phyloP scores from a whole-genome alignment of 2,329 filamentous ascomycete species.

The Calonectria ilicicola region DNA sequence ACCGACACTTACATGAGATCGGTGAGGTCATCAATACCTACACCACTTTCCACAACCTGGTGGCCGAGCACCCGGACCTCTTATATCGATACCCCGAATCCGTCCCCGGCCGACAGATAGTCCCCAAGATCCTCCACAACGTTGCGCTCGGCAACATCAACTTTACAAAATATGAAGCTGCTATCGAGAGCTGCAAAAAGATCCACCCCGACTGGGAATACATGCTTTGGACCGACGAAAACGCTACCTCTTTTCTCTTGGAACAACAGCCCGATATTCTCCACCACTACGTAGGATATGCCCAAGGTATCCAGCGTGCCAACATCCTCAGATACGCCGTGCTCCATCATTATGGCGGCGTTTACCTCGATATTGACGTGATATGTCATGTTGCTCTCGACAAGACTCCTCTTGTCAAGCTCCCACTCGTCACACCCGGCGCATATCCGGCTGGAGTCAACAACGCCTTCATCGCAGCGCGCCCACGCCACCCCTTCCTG shows the following conservation, averaged over 20 bases:
- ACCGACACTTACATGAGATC: background rate
- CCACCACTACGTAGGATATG: background rate
- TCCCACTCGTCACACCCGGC: background rate
- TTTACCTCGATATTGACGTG: background rate
- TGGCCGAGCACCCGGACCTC: background rate
- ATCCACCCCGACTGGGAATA: constrained; percentile 38
- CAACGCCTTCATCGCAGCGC: background rate
- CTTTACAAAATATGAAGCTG: constrained; percentile 30
- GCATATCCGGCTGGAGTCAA: background rate
- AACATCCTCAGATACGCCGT: background rate
- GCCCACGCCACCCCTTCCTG: background rate
- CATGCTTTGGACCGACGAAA: constrained; percentile 39
- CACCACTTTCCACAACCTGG: constrained; percentile 5
- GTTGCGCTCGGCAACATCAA: background rate
- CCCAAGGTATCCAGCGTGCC: background rate
- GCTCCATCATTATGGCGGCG: background rate
- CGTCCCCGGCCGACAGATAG: background rate
- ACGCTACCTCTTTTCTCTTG: constrained; percentile 26
- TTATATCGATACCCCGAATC: background rate
- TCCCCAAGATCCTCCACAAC: background rate
- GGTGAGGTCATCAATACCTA: background rate
- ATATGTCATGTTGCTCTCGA: background rate
- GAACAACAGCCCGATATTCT: background rate
- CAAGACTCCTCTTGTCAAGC: background rate
- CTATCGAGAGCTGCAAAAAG: constrained; percentile 32